Evolutionary conservation across 2,329 filamentous ascomycete species (phyloP), one percentile per base, ranked within the genome.

Genomic region (Calonectria pseudoturangicola): DNA sequence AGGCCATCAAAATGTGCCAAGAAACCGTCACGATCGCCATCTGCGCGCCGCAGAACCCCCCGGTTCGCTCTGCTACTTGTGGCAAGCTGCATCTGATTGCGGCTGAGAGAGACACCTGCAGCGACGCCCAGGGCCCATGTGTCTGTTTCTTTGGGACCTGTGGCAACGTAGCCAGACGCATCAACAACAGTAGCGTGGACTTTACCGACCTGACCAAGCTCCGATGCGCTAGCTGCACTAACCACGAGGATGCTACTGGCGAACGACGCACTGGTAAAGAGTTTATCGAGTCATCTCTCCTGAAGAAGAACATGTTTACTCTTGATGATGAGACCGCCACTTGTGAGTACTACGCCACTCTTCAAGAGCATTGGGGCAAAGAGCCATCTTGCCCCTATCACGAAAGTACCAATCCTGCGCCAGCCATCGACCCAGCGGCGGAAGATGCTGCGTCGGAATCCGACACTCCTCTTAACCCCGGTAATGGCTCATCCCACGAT

Each of bases 61-160:
- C 75, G 0, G 15, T 30, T 0, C 62, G 76, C 0, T 65, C 71
- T 0, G 79, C 75, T 33, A 75, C 70, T 15, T 82, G 80, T 15
- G 77, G 73, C 1, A 75, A 76, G 12, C 73, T 82, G 0, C 80
- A 82, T 30, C 68, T 81, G 18, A 43, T 81, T 2, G 79, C 77
- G 0, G 25, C 60, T 1, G 39, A 72, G 0, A 75, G 74, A 0
- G 2, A 60, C 2, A 16, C 76, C 2, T 82, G 80, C 16, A 33
- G 60, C 3, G 15, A 58, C 0, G 76, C 79, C 0, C 47, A 27
- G 0, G 76, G 76, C 0, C 7, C 21, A 1, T 80, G 79, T 7
- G 36, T 75, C 8, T 81, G 79, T 70, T 79, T 69, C 54, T 77
- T 81, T 2, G 80, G 79, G 0, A 79, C 78, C 1, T 82, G 80